These are phyloP conservation scores for Zarea fungicola DNA, from an alignment of 2,329 filamentous ascomycete genomes.

Conservation along the genomic window DNA sequence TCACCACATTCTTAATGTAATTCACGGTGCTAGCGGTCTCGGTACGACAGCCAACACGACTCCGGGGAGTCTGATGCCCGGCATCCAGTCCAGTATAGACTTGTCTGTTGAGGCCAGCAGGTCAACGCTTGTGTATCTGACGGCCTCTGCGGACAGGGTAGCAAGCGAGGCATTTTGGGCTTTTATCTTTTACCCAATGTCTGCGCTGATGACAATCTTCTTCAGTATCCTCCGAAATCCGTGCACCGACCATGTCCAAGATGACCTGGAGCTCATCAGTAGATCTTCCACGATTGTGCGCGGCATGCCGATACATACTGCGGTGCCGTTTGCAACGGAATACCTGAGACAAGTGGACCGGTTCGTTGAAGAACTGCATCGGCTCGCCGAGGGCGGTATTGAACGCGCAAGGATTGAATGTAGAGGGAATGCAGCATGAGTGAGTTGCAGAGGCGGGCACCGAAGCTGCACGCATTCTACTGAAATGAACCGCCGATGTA, in stretches of 20 bases:
- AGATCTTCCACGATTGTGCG: conserved; percentile 39
- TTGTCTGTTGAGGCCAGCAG: conserved; percentile 51
- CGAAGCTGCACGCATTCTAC: too few species aligned
- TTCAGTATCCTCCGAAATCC: conserved; percentile 49
- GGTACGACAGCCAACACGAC: conserved; percentile 34
- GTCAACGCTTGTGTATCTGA: conserved; percentile 46
- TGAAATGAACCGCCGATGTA: too few species aligned
- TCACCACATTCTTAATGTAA: conserved; percentile 48
- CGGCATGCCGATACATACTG: conserved; percentile 26
- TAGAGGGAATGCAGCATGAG: too few species aligned
- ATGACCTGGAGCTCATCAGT: conserved; percentile 43
- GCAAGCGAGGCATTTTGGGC: conserved; percentile 46
- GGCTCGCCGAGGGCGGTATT: conserved; percentile 39
- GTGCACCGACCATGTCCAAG: conserved; percentile 32
- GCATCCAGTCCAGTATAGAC: conserved; percentile 47
- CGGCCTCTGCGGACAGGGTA: conserved; percentile 36
- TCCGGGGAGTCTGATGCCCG: conserved; percentile 32
- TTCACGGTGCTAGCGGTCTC: conserved; percentile 50
- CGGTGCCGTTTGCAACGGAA: conserved; percentile 31
- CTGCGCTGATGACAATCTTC: conserved; percentile 49
- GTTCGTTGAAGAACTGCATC: conserved; percentile 39
- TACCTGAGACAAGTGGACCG: conserved; percentile 37
- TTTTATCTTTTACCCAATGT: conserved; percentile 52
- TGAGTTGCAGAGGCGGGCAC: too few species aligned
- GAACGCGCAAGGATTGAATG: neutral